These are phyloP conservation scores for Malus hybrid DNA, from an alignment of 331 rosid species.

Conservation along the genomic window DNA sequence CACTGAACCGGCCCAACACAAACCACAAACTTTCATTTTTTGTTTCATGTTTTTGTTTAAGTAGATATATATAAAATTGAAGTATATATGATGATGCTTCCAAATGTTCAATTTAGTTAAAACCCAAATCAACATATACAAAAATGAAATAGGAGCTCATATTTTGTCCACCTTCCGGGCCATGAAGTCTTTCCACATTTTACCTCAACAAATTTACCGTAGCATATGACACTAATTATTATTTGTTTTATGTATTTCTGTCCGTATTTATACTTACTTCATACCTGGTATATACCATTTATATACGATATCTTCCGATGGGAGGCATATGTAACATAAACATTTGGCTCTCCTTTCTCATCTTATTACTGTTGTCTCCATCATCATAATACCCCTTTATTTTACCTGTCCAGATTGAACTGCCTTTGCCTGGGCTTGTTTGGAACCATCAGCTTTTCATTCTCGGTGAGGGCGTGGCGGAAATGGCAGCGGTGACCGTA, in stretches of 20 bases:
- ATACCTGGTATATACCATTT: constrained; percentile 16
- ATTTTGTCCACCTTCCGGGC: constrained; percentile 13
- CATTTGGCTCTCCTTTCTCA: constrained; percentile 10
- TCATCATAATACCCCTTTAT: neutral
- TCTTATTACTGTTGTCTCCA: constrained; percentile 1
- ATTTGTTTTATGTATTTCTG: neutral
- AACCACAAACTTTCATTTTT: no score
- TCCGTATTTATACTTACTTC: constrained; percentile 32
- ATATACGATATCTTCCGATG: constrained; percentile 24
- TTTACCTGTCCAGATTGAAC: constrained; percentile 51
- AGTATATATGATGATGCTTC: neutral
- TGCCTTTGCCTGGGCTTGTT: constrained; percentile 27
- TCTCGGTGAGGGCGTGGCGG: constrained; percentile 79
- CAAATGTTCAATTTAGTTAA: neutral
- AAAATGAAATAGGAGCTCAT: neutral
- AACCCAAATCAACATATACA: neutral
- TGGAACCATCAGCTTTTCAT: constrained; percentile 51
- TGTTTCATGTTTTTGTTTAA: no score
- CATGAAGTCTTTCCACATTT: constrained; percentile 6
- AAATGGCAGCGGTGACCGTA: constrained; percentile 96
- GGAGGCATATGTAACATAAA: constrained; percentile 14
- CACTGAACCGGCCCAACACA: no score
- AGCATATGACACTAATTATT: constrained; percentile 25
- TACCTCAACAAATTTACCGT: neutral
- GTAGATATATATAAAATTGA: neutral